Base-by-base conservation (phyloP, 495 filamentous ascomycete genomes). In the Xylaria grammica region DNA sequence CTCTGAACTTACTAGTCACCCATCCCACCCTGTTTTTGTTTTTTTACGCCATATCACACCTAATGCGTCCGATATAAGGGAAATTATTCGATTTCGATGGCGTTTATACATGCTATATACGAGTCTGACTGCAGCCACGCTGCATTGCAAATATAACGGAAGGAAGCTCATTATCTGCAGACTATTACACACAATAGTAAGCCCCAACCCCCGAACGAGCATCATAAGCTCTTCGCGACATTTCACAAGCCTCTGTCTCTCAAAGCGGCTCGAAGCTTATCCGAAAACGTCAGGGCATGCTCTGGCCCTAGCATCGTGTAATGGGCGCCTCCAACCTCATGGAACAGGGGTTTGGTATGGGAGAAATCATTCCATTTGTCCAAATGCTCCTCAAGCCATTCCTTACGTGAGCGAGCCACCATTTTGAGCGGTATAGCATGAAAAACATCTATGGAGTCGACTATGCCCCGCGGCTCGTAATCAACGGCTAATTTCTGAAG, bases 371-470 rank as follows among this genome's bases (percentile, higher is more conserved):
- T 62, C 84, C 84, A 87, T 46, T 70, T 68, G 0, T 58, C 65
- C 63, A 86, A 67, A 10, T 78, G 72, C 4, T 75, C 70, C 8
- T 73, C 57, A n/a, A 78, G 52, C 81, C 82, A 86, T 38, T 84
- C 75, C 51, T 77, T 62, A 19, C 71, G 74, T 7, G 65, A 71
- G 15, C 68, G 56, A 2, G 82, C 85, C 10, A 74, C 79, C 0
- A 68, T 70, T n/a, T 68, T 74, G n/a, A 85, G 59, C 2, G 85
- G 85, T 4, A 70, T 55, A 13, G 74, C 77, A 26, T 77, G 75
- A 62, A 88, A 86, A 0, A 85, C 75, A 69, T 88, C 84, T 59
- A 88, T 81, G 0, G 48, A 19, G 0, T 46, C 51, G 0, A 87
- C 75, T 0, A 11, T 56, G 0, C 83, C 82, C 3, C 7, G 13